These are phyloP conservation scores for Arachis stenosperma DNA, from an alignment of 306 rosid genomes.

Conservation along the genomic window DNA sequence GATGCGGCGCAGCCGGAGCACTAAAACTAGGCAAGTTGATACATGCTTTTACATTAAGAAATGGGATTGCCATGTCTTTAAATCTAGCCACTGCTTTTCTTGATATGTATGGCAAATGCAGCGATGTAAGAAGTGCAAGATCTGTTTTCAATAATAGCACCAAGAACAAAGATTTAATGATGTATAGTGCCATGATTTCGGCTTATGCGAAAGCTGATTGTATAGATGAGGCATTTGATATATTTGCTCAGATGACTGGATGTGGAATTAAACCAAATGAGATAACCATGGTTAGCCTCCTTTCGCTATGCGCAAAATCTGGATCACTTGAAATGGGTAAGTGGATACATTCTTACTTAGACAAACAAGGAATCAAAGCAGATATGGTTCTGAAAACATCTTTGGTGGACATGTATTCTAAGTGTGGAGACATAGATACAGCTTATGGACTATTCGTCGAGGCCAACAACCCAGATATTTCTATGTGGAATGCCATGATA, in stretches of 20 bases:
- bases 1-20: conserved; percentile 50
- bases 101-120: conserved; percentile 78
- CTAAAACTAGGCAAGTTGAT: conserved; percentile 56
- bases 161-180: conserved; percentile 50
- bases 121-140: conserved; percentile 53
- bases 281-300: conserved; percentile 59
- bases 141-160: conserved; percentile 48
- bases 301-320: conserved; percentile 52
- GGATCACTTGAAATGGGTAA: conserved; percentile 74
- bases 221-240: conserved; percentile 47
- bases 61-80: conserved; percentile 52
- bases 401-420: conserved; percentile 71
- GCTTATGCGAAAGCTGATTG: conserved; percentile 51
- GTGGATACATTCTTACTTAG: conserved; percentile 72
- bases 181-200: conserved; percentile 69
- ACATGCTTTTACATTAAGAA: conserved; percentile 57
- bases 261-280: conserved; percentile 56
- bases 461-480: conserved; percentile 42
- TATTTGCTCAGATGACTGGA: conserved; percentile 52
- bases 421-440: conserved; percentile 66
- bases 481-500: conserved; percentile 72
- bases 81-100: conserved; percentile 62
- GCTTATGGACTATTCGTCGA: conserved; percentile 47
- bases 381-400: conserved; percentile 58
- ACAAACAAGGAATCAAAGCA: conserved; percentile 47